A percentile compares a stretch with the other conserved stretches of the same genome.
Conservation (phyloP, 2,329 filamentous ascomycete genomes). For the Plectosphaerella sp. region DNA sequence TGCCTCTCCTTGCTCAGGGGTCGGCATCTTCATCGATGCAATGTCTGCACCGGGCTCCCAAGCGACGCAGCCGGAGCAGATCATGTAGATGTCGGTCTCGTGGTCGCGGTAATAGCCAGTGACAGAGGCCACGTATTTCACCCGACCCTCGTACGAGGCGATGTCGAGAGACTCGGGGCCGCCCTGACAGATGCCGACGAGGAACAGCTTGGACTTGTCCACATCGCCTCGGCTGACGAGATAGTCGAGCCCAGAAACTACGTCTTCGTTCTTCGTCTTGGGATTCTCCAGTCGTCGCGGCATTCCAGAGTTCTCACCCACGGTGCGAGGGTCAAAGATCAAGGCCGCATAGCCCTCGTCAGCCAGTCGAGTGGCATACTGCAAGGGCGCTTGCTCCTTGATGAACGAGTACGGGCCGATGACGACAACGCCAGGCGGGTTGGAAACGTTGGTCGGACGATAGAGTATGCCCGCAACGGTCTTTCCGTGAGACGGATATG, state of each 20-base stretch:
- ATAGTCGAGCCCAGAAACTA: conserved; percentile 21
- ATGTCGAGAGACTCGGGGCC: conserved; percentile 22
- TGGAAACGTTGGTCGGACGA: conserved; percentile 14
- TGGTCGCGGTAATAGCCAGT: conserved; percentile 21
- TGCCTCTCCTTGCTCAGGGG: conserved; percentile 20
- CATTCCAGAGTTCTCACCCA: conserved; percentile 22
- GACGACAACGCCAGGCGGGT: conserved; percentile 23
- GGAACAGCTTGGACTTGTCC: conserved; percentile 16
- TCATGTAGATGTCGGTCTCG: conserved; percentile 24
- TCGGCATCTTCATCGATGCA: conserved; percentile 18
- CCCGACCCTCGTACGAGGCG: conserved; percentile 19
- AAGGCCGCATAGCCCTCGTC: conserved; percentile 24
- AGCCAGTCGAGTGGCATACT: conserved; percentile 23
- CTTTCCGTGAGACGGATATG: conserved; percentile 20
- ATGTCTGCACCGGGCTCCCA: conserved; percentile 17
- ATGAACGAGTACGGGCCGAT: conserved; percentile 19
- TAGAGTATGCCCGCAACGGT: conserved; percentile 15
- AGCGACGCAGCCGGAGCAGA: conserved; percentile 21
- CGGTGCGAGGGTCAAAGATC: conserved; percentile 24
- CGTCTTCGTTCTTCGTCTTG: conserved; percentile 23
- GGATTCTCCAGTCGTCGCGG: conserved; percentile 22
- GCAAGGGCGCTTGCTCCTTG: conserved; percentile 23
- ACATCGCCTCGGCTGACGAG: conserved; percentile 18
- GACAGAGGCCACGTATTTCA: conserved; percentile 16
- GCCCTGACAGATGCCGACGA: conserved; percentile 23